Percentiles rank a stretch among this genome's conserved stretches.
These are phyloP conservation scores for Cetradonia linearis DNA, from an alignment of 495 filamentous ascomycete species.

Conservation along the genomic window DNA sequence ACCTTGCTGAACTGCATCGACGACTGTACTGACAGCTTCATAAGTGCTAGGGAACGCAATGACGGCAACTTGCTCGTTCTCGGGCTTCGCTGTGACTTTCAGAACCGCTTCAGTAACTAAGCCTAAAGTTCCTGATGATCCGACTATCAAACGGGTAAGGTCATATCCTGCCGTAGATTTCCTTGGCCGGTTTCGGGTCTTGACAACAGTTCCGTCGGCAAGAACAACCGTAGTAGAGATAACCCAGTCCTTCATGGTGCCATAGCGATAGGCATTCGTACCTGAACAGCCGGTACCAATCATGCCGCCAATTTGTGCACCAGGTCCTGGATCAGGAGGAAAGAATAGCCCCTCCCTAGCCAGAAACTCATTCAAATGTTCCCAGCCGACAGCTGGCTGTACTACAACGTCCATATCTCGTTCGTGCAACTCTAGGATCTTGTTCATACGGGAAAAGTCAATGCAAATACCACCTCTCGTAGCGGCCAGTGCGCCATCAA, in stretches of 20 bases:
- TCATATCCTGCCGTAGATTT: conserved; percentile 61
- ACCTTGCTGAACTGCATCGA: conserved; percentile 49
- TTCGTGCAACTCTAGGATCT: conserved; percentile 45
- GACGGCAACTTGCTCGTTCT: conserved; percentile 52
- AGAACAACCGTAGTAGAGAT: conserved; percentile 53
- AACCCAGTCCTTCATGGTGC: conserved; percentile 63
- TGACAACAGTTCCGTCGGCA: conserved; percentile 55
- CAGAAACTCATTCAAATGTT: conserved; percentile 49
- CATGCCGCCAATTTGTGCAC: conserved; percentile 61
- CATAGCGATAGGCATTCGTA: conserved; percentile 59
- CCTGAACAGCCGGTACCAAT: conserved; percentile 54
- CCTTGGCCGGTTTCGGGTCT: conserved; percentile 53
- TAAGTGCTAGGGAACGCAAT: conserved; percentile 49
- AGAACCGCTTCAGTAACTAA: conserved; percentile 55
- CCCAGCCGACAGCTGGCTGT: conserved; percentile 58
- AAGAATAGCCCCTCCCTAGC: conserved; percentile 50
- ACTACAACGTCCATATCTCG: conserved; percentile 54
- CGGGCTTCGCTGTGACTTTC: conserved; percentile 52
- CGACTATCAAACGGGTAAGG: conserved; percentile 52
- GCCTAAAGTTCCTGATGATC: conserved; percentile 55
- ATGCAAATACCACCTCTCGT: conserved; percentile 54
- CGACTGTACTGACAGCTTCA: conserved; percentile 49
- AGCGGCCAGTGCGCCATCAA: conserved; percentile 54
- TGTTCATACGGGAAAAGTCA: conserved; percentile 55
- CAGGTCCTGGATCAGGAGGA: conserved; percentile 56